Conservation (phyloP, 129 eudicot species). For the Ambrosia artemisiifolia region DNA sequence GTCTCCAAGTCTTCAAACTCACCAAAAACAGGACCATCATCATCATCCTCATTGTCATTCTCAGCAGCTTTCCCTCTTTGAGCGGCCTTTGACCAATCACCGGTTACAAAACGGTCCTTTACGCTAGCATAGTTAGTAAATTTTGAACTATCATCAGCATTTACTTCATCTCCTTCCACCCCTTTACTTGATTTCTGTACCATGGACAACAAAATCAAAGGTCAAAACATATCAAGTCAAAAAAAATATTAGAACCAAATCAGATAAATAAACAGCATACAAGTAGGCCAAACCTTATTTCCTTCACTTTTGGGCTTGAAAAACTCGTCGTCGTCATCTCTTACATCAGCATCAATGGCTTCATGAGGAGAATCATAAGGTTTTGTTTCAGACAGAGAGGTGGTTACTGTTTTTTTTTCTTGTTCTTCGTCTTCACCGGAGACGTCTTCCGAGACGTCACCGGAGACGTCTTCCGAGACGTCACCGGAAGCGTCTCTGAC, state of each 20-base stretch:
- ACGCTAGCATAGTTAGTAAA: conserved; percentile 36
- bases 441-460: too few relatives aligned
- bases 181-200: conserved; percentile 45
- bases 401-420: too few relatives aligned
- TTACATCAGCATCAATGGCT: conserved; percentile 42
- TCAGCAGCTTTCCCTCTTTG: conserved; percentile 46
- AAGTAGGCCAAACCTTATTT: conserved; percentile 55
- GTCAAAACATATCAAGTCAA: conserved; percentile 7
- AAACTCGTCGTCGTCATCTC: conserved; percentile 79
- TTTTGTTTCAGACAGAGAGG: conserved; percentile 43
- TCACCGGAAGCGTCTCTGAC: too few relatives aligned
- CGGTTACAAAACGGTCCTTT: conserved; percentile 81
- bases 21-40: conserved; percentile 55
- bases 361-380: conserved; percentile 34
- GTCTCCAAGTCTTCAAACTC: conserved; percentile 92
- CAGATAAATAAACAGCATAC: not conserved
- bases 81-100: conserved; percentile 93
- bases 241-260: not conserved
- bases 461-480: too few relatives aligned
- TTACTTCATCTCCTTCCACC: conserved; percentile 36
- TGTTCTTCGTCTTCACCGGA: too few relatives aligned
- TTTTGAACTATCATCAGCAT: conserved; percentile 72
- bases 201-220: conserved; percentile 3
- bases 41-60: conserved; percentile 41
- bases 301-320: conserved; percentile 89